These are phyloP conservation scores for Stachybotrys echinatus DNA, from an alignment of 2,329 filamentous ascomycete species.

Conservation along the genomic window DNA sequence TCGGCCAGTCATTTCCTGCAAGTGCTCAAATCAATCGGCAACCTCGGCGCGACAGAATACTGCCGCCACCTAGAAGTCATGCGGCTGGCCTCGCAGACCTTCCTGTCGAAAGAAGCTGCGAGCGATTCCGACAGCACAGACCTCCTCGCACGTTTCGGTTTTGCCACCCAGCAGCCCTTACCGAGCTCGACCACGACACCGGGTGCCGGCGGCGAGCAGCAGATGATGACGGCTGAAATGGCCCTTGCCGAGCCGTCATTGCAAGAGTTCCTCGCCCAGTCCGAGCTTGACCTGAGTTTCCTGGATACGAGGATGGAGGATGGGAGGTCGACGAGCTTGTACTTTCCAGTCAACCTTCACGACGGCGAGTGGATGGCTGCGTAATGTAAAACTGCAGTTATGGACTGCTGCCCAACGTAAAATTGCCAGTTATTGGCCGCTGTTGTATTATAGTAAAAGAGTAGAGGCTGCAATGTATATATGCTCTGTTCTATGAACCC, in stretches of 20 bases:
- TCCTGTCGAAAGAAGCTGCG: not conserved
- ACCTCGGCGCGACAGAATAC: slow-evolving; percentile 34
- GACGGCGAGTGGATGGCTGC: not conserved
- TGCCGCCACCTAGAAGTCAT: slow-evolving; percentile 33
- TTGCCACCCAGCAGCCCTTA: not conserved
- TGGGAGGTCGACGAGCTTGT: not conserved
- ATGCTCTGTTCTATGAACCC: too few species aligned
- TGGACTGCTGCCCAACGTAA: too few species aligned
- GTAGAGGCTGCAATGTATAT: too few species aligned
- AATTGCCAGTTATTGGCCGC: too few species aligned
- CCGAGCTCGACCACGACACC: not conserved
- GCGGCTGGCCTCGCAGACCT: slow-evolving; percentile 16
- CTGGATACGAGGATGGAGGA: slow-evolving; percentile 18
- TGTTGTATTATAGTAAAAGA: too few species aligned
- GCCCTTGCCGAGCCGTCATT: slow-evolving; percentile 27
- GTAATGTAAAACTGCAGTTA: too few species aligned
- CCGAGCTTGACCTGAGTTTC: slow-evolving; percentile 25
- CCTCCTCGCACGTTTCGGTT: not conserved
- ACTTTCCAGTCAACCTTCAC: not conserved
- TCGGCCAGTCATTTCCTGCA: slow-evolving; percentile 29
- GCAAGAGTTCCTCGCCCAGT: slow-evolving; percentile 26
- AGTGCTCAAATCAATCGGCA: slow-evolving; percentile 32
- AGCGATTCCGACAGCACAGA: not conserved
- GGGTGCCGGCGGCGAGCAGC: not conserved
- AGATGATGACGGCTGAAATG: slow-evolving; percentile 24